These are phyloP conservation scores for Euclidium syriacum DNA, from an alignment of 345 rosid genomes.

Conservation along the genomic window DNA sequence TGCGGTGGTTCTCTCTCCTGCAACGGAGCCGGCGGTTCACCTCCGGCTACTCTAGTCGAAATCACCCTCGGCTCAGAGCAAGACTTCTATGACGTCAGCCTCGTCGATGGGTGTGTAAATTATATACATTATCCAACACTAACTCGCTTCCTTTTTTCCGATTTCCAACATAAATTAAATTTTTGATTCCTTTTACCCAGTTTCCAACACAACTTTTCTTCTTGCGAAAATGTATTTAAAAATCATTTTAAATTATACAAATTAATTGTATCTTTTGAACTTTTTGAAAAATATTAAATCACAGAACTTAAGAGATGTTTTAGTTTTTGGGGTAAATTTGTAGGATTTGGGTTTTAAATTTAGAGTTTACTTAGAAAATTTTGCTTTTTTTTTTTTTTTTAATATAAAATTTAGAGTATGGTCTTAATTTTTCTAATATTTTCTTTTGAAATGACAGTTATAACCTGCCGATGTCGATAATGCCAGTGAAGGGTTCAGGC, in stretches of 20 bases:
- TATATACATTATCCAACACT: background rate
- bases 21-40: conserved; percentile 79
- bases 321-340: background rate
- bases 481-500: conserved; percentile 68
- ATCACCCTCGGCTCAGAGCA: conserved; percentile 70
- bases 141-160: background rate
- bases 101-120: conserved; percentile 58
- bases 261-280: too few relatives aligned
- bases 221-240: too few relatives aligned
- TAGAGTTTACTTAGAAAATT: too few relatives aligned
- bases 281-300: too few relatives aligned
- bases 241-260: too few relatives aligned
- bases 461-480: conserved; percentile 79
- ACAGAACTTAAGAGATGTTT: too few relatives aligned
- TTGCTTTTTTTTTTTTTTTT: too few relatives aligned
- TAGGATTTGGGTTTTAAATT: too few relatives aligned
- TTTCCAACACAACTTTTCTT: background rate
- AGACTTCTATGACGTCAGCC: conserved; percentile 94
- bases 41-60: conserved; percentile 93
- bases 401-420: too few relatives aligned
- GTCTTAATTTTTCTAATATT: background rate
- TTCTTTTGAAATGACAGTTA: conserved; percentile 30
- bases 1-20: conserved; percentile 80
- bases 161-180: background rate
- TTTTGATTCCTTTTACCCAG: background rate